Evolutionary conservation across 768 basidiomycete genomes (phyloP), one percentile per base, ranked within the genome.

Genomic region (Imleria badia): DNA sequence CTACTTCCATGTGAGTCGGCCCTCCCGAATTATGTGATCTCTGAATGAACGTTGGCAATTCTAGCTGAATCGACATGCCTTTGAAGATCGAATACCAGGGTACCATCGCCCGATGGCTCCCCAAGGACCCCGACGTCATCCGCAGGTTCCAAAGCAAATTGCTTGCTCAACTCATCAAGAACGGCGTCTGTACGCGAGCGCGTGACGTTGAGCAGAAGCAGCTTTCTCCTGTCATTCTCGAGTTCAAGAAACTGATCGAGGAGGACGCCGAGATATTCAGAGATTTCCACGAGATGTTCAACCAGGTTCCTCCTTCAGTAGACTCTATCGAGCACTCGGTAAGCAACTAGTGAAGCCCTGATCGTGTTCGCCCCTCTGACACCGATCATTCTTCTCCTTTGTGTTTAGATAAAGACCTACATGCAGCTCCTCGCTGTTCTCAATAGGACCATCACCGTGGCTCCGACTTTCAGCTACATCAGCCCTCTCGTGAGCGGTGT

Each of bases 401-500:
- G 6, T 23, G 31, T 2, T 26, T 39, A 55, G 53, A 35, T 55
- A 36, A 45, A 8, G 2, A 55, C 45, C 19, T 56, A 56, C 5
- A 33, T 29, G 19, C 38, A 40, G 31, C 44, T 55, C 12, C 54
- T 56, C 17, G 56, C 56, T 7, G 45, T 51, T 19, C 63, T 64
- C 14, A 46, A 62, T n/a, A 55, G 26, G 3, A 44, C 54, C 29
- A 65, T 56, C 17, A 65, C 58, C 8, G 23, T 48, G 39, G 64
- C 57, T 0, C 61, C 64, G 3, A 65, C 51, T 0, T 65, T 51
- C 42, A 56, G 51, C 10, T 63, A 52, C 22, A 59, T 45, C 8
- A 60, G 55, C 40, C 64, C 76, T n/a, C 64, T 64, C 19, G 60
- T 64, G 35, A 64, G 62, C 54, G 55, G 62, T 9, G 62, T 64